Evolutionary conservation across 208 protist genomes (phyloP), one percentile per base, ranked within the genome.

Genomic region (Herpetomonas samuelpessoai): DNA sequence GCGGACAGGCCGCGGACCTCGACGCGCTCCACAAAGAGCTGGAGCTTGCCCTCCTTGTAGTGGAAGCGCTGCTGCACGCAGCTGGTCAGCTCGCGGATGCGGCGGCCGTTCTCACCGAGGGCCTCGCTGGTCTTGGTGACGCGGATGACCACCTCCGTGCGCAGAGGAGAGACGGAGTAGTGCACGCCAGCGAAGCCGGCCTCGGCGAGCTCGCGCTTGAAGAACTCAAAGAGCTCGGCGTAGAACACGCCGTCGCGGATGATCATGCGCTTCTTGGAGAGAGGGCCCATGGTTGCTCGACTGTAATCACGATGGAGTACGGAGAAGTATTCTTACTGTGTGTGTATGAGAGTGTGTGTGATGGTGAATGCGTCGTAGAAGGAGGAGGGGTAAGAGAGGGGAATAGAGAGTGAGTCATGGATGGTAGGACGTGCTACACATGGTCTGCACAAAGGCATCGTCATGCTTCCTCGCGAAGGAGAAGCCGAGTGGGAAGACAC

Each of bases 171-270:
- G 22, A 95, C 82, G 65, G 97, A 93, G 71, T 99, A 89, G 76
- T 99, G 96, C 21, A 99, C 97, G 50, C 98, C 98, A 48, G 85
- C 88, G 83, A 93, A 95, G 68, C 97, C 98, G 53, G 99, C 98
- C 75, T 99, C 97, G 53, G 91, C 91, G 21, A 99, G 92, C 85
- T 99, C 98, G 69, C 97, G 87, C 64, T 95, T 98, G 39, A 99
- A 85, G 59, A 99, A 98, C 81, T 99, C 98, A 85, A 99, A 99
- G 49, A 99, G 93, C 87, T 99, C 99, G 62, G 98, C 98, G 85
- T 98, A 98, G 89, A 99, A 99, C 26, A 99, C 95, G 71, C 99
- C 98, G 72, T 99, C 98, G 69, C 91, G 93, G 48, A 99, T 90
- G 83, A 99, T 99, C 96, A 99, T 85, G 44, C 89, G 86, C 87